These are phyloP conservation scores for Austroboletus eburneus DNA, from an alignment of 768 basidiomycete species.

Conservation along the genomic window DNA sequence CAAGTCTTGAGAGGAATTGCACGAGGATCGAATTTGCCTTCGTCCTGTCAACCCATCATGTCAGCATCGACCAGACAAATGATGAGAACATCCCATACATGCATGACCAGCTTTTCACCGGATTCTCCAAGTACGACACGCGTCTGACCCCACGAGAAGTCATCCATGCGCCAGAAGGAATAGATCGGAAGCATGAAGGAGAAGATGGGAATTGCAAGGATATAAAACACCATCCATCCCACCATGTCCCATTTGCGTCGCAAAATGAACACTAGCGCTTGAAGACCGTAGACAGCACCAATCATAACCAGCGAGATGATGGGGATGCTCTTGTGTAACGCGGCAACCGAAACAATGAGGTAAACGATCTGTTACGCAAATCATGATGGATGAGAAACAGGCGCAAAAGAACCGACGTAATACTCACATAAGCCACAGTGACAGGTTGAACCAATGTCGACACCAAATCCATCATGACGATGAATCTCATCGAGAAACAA, in stretches of 20 bases:
- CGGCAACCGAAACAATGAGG: slow-evolving; percentile 77
- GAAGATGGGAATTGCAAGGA: slow-evolving; percentile 89
- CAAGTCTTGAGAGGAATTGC: slow-evolving; percentile 94
- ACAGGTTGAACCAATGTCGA: slow-evolving; percentile 84
- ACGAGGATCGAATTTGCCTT: slow-evolving; percentile 94
- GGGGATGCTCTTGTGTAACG: slow-evolving; percentile 64
- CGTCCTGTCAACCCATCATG: slow-evolving; percentile 55
- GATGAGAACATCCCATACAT: slow-evolving; percentile 49
- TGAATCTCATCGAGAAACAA: slow-evolving; percentile 98
- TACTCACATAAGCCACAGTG: slow-evolving; percentile 82
- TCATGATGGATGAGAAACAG: slow-evolving; percentile 4
- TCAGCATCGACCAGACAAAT: slow-evolving; percentile 6
- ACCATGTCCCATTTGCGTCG: slow-evolving; percentile 98
- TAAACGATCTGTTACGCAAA: slow-evolving; percentile 63
- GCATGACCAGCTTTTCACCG: slow-evolving; percentile 93
- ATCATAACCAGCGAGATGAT: slow-evolving; percentile 87
- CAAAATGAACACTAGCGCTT: slow-evolving; percentile 87
- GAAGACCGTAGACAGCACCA: slow-evolving; percentile 90
- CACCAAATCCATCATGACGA: slow-evolving; percentile 94
- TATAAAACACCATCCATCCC: slow-evolving; percentile 96
- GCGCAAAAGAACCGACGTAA: neutral
- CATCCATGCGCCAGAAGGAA: slow-evolving; percentile 98
- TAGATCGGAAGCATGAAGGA: slow-evolving; percentile 91
- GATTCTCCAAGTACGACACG: slow-evolving; percentile 91
- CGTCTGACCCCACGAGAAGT: slow-evolving; percentile 94